Conservation (phyloP, 2,329 filamentous ascomycete genomes). For the Botrytis cinerea region DNA sequence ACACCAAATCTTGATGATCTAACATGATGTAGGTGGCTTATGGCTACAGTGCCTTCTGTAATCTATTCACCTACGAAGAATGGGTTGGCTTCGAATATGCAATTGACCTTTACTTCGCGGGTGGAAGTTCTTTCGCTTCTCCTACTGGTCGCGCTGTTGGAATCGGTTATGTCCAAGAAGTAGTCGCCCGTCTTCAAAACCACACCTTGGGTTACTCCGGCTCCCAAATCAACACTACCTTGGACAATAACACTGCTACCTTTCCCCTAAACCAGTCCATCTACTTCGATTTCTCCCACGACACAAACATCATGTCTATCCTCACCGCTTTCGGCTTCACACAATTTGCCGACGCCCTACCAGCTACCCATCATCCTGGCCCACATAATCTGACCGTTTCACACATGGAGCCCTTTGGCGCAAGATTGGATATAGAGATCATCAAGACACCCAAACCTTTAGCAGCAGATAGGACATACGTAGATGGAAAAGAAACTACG, state of each 20-base stretch:
- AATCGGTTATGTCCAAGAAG: conserved; percentile 71
- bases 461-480: conserved; percentile 51
- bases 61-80: conserved; percentile 73
- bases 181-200: conserved; percentile 69
- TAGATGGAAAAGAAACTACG: conserved; percentile 56
- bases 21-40: conserved; percentile 57
- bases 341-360: conserved; percentile 65
- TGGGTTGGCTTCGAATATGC: conserved; percentile 74
- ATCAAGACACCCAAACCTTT: conserved; percentile 68
- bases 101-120: conserved; percentile 66
- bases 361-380: conserved; percentile 55
- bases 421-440: conserved; percentile 72
- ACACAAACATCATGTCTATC: conserved; percentile 71
- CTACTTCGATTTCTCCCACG: conserved; percentile 78
- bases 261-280: conserved; percentile 74
- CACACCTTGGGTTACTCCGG: conserved; percentile 61
- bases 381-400: conserved; percentile 65
- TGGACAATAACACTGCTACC: conserved; percentile 66
- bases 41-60: conserved; percentile 73
- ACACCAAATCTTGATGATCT: conserved; percentile 9
- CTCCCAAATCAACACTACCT: conserved; percentile 67
- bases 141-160: conserved; percentile 63
- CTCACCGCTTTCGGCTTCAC: conserved; percentile 71
- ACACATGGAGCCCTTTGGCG: conserved; percentile 71
- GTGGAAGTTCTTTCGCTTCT: conserved; percentile 44